Evolutionary conservation across 768 basidiomycete species (phyloP).

Genomic region (Suillus brevipes): DNA sequence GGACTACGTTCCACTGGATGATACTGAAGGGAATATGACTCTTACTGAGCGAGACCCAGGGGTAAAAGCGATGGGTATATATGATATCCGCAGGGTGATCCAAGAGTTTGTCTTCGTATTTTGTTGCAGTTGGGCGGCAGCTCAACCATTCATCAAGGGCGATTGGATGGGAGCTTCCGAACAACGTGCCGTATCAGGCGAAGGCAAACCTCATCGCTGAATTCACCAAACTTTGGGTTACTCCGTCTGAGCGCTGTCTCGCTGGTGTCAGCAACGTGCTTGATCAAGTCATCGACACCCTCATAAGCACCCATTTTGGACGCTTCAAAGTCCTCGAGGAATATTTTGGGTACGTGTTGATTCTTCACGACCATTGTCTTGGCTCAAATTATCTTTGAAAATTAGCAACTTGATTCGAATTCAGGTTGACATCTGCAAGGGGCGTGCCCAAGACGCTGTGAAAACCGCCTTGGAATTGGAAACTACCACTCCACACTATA

Average conservation of each 20-base stretch:
- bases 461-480: constrained; percentile 41
- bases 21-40: constrained; percentile 13
- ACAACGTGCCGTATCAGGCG: constrained; percentile 34
- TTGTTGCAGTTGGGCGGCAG: neutral
- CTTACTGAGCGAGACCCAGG: constrained; percentile 17
- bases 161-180: constrained; percentile 37
- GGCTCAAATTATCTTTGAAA: constrained; percentile 10
- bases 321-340: constrained; percentile 38
- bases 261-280: constrained; percentile 32
- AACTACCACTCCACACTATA: constrained; percentile 34
- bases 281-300: constrained; percentile 27
- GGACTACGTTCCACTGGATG: constrained; percentile 13
- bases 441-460: constrained; percentile 26
- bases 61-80: constrained; percentile 19
- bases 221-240: constrained; percentile 33
- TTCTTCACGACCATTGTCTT: neutral
- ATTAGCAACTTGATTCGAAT: constrained; percentile 29
- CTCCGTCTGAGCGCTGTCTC: constrained; percentile 34
- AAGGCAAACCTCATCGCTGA: constrained; percentile 29
- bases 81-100: constrained; percentile 37
- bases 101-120: constrained; percentile 23
- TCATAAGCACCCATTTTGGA: constrained; percentile 39
- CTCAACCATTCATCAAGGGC: constrained; percentile 21
- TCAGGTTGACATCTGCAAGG: constrained; percentile 31
- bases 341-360: constrained; percentile 36